A percentile compares a stretch with the other conserved stretches of the same genome.
phyloP scores from a whole-genome alignment of 2,329 filamentous ascomycete species.

The Cercospora janseana region DNA sequence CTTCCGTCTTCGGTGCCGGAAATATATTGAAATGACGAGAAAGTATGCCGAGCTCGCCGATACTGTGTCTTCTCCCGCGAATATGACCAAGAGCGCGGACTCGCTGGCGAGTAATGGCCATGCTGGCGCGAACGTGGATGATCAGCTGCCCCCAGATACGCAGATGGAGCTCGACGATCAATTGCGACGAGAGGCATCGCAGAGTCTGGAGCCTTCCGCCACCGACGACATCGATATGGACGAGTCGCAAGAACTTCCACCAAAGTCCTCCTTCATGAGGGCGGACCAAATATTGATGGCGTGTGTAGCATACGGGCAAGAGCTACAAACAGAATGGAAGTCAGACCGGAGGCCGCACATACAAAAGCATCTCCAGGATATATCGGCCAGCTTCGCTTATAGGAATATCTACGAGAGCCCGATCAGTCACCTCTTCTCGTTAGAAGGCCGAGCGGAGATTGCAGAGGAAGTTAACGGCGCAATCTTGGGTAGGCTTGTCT shows the following conservation, averaged over 20 bases:
- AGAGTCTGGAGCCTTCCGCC: conserved; percentile 20
- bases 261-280: conserved; percentile 34
- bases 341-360: conserved; percentile 69
- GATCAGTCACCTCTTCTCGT: conserved; percentile 75
- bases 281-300: conserved; percentile 60
- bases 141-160: conserved; percentile 44
- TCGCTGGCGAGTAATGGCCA: conserved; percentile 35
- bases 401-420: conserved; percentile 73
- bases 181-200: conserved; percentile 37
- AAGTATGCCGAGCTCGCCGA: conserved; percentile 65
- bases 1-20: conserved; percentile 83
- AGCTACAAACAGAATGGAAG: conserved; percentile 73
- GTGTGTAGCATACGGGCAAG: conserved; percentile 75
- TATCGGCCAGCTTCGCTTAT: conserved; percentile 87
- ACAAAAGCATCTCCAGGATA: conserved; percentile 72
- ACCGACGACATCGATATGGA: conserved; percentile 38
- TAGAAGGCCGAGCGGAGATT: conserved; percentile 69
- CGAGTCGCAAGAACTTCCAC: conserved; percentile 32
- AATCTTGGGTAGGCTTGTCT: conserved; percentile 69
- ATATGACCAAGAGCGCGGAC: conserved; percentile 30
- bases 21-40: conserved; percentile 93
- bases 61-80: conserved; percentile 34
- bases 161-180: conserved; percentile 61
- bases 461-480: conserved; percentile 93
- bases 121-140: conserved; percentile 25